Base-by-base conservation (phyloP, 139 green algal species). In the Eudorina sp. region DNA sequence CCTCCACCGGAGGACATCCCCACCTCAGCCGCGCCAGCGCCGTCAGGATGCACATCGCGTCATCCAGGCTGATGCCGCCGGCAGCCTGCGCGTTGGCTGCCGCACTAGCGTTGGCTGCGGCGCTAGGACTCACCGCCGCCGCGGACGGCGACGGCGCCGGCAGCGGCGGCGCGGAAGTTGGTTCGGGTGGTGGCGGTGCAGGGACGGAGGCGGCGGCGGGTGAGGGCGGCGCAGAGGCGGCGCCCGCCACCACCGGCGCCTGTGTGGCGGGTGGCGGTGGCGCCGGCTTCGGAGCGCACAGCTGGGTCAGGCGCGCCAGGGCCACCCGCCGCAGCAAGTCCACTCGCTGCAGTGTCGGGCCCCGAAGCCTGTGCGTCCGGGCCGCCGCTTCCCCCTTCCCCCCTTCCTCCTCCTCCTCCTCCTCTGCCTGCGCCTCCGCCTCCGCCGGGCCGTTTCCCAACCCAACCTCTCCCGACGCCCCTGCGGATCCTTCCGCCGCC, bases 11-110 rank as follows among this genome's bases (percentile, higher is more conserved):
- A 3, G 14, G 4, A 21, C 48, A 34, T 27, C 43, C 21, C 82
- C 82, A 88, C 6, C 66, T 46, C 45, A 88, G 64, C 45, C 11
- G 19, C 8, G 66, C 66, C 46, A 88, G 46, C 46, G 82, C n/a
- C 25, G 31, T 45, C 66, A 88, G 48, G 46, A 80, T 25, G 4
- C 66, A 21, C 46, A 80, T 68, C 46, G 60, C 66, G 11, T 80
- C 82, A 11, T 80, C 34, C 9, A 66, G 81, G 58, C 36, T 40
- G 45, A 76, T 51, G 38, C 19, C 5, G 40, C 8, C 29, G 27
- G 60, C 79, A 3, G 9, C 27, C n/a, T n/a, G n/a, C n/a, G n/a
- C n/a, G n/a, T n/a, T n/a, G 45, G 43, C 64, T 27, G 34, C 55
- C 0, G 31, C 76, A 84, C 1, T 3, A n/a, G n/a, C n/a, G n/a